Percentiles rank a stretch among this genome's conserved stretches.
These are phyloP conservation scores for Citrus mangshanensis DNA, from an alignment of 345 rosid genomes.

Conservation along the genomic window DNA sequence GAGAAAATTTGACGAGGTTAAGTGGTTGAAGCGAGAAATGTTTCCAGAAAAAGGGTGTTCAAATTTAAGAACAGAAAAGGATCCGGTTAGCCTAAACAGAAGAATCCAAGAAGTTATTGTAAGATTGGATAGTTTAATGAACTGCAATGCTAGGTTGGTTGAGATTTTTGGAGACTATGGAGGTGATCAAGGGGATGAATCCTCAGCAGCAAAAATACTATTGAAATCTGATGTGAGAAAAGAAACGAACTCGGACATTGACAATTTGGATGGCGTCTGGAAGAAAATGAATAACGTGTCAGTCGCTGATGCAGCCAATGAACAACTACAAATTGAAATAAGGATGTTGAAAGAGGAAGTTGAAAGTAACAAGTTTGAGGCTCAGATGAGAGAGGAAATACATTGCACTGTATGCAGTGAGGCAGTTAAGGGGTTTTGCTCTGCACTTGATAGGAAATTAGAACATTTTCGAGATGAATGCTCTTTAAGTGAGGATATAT, in stretches of 20 bases:
- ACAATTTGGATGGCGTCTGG: slow-evolving; percentile 43
- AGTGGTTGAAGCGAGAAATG: slow-evolving; percentile 20
- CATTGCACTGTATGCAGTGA: slow-evolving; percentile 19
- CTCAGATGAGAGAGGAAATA: no score
- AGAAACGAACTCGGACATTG: slow-evolving; percentile 7
- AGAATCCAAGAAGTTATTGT: slow-evolving; percentile 37
- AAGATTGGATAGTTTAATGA: slow-evolving; percentile 38
- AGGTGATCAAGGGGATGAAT: slow-evolving; percentile 3
- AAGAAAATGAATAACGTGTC: slow-evolving; percentile 27
- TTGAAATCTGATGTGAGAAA: neutral
- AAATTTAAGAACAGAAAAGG: slow-evolving; percentile 27
- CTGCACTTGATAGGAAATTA: neutral
- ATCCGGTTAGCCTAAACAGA: slow-evolving; percentile 23
- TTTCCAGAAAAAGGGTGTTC: slow-evolving; percentile 15
- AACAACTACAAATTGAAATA: no score
- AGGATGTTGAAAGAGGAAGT: no score
- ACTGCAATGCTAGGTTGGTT: slow-evolving; percentile 25
- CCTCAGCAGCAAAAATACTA: neutral
- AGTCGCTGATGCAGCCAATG: slow-evolving; percentile 11
- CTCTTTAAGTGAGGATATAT: slow-evolving; percentile 17
- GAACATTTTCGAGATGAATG: slow-evolving; percentile 7
- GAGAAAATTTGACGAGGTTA: slow-evolving; percentile 42
- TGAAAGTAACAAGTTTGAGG: no score
- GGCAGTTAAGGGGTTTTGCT: slow-evolving; percentile 5
- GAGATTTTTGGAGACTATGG: slow-evolving; percentile 14